Evolutionary conservation across 192 early-diverging fungal genomes (phyloP).

Genomic region (Podila minutissima): DNA sequence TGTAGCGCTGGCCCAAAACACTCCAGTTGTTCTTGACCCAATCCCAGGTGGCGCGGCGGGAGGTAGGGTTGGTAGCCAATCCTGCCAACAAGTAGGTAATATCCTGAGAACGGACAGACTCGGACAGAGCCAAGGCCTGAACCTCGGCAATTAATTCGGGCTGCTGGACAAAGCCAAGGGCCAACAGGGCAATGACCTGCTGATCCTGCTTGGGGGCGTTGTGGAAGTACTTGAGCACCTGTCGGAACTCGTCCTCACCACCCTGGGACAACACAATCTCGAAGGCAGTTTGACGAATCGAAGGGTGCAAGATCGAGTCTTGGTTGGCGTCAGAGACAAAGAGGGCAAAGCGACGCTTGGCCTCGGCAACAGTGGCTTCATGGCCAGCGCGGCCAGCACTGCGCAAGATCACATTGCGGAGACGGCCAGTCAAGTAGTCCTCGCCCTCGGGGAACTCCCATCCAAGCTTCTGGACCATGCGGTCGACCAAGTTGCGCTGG

Average conservation of each 20-base stretch:
- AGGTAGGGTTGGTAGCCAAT: constrained; percentile 60
- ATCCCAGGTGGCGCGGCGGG: constrained; percentile 72
- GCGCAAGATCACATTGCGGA: constrained; percentile 81
- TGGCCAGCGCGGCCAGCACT: constrained; percentile 81
- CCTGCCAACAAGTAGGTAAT: constrained; percentile 57
- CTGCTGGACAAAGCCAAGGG: constrained; percentile 68
- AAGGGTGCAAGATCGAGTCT: constrained; percentile 76
- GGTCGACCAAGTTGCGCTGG: constrained; percentile 75
- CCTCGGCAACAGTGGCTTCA: constrained; percentile 68
- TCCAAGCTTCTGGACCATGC: constrained; percentile 77
- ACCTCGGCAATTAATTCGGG: constrained; percentile 67
- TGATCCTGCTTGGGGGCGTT: constrained; percentile 72
- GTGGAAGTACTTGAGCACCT: constrained; percentile 68
- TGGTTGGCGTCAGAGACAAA: constrained; percentile 68
- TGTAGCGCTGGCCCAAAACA: constrained; percentile 51
- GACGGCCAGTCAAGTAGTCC: constrained; percentile 76
- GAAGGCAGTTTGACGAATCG: constrained; percentile 79
- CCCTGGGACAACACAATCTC: constrained; percentile 72
- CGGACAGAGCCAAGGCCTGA: constrained; percentile 69
- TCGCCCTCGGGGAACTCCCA: constrained; percentile 81
- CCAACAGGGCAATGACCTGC: constrained; percentile 69
- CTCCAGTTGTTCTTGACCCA: constrained; percentile 71
- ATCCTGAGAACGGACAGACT: constrained; percentile 79
- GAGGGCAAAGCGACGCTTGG: constrained; percentile 74
- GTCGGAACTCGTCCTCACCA: constrained; percentile 70